Evolutionary conservation across 108 stramenopile genomes (phyloP), one percentile per base, ranked within the genome.

Genomic region (Nitzschia inconspicua): DNA sequence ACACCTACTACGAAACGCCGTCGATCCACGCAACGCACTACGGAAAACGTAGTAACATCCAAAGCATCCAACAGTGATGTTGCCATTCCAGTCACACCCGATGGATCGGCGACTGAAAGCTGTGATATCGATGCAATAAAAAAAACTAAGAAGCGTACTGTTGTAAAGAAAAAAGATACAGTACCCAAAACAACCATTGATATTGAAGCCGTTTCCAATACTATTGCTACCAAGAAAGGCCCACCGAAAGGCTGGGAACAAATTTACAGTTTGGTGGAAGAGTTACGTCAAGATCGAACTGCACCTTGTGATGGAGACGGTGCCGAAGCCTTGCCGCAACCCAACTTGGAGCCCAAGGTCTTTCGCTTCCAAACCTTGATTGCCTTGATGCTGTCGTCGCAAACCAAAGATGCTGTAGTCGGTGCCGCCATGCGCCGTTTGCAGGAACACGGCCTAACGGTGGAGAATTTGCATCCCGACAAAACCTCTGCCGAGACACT

Each of bases 321-420:
- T 9, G 80, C 76, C n/a, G 79, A 89, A 54, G 87, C 80, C 0
- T 65, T 91, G 51, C 79, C 85, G 10, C 42, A 66, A 46, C 44
- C 32, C n/a, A 34, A 66, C 22, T 23, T 36, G 24, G 73, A 75
- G 14, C 65, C 66, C 14, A 53, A 75, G 32, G 70, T 69, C 1
- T 82, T 55, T 54, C 73, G 86, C 23, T 92, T 88, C 58, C 91
- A 93, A 73, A 79, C 84, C 9, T 61, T 96, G 9, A 65, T 86
- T 16, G 81, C 90, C 41, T 72, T 96, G 28, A 93, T 96, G 92
- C 67, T 96, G 19, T 83, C 81, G 13, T 80, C 77, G 65, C 95
- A 96, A 70, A 96, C 91, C n/a, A 96, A 93, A 65, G 95, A 96
- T 83, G 88, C 86, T 2, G 63, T 85, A 7, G 92, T 92, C 1